Conservation (phyloP, 2,329 filamentous ascomycete genomes). For the Dactylellina haptotyla region DNA sequence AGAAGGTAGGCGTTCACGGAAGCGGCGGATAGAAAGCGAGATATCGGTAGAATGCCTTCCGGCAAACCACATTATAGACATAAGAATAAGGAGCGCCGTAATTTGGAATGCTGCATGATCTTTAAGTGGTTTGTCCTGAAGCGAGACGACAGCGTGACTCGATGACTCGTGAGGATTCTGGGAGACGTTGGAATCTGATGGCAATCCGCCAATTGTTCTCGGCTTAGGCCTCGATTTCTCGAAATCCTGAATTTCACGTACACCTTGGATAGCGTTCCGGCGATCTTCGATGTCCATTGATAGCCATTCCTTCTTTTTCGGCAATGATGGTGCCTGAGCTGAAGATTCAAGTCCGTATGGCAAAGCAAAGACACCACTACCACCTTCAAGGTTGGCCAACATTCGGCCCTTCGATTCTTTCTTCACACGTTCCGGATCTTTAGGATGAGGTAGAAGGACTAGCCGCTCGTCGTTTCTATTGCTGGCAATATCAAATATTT, state of each 20-base stretch:
- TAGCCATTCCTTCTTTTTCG: constrained; percentile 21
- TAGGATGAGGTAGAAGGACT: constrained; percentile 85
- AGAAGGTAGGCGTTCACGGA: constrained; percentile 29
- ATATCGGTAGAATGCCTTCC: constrained; percentile 45
- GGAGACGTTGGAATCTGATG: constrained; percentile 32
- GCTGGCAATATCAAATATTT: constrained; percentile 87
- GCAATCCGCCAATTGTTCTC: constrained; percentile 16
- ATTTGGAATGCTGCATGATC: constrained; percentile 42
- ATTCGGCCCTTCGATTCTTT: constrained; percentile 67
- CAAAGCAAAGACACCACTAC: constrained; percentile 40
- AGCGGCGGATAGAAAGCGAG: constrained; percentile 26
- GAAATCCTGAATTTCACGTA: constrained; percentile 29
- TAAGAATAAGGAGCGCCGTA: constrained; percentile 35
- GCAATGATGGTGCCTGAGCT: constrained; percentile 15
- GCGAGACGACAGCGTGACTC: constrained; percentile 2
- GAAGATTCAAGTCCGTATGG: constrained; percentile 16
- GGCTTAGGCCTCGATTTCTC: background rate
- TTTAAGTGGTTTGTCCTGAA: constrained; percentile 22
- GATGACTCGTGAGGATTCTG: background rate
- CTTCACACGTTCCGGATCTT: constrained; percentile 68
- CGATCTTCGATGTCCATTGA: constrained; percentile 41
- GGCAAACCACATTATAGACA: constrained; percentile 51
- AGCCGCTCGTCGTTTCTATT: constrained; percentile 76
- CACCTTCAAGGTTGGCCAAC: constrained; percentile 65
- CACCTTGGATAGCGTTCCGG: constrained; percentile 28